Conservation (phyloP, 345 rosid genomes). For the Populus davidiana region DNA sequence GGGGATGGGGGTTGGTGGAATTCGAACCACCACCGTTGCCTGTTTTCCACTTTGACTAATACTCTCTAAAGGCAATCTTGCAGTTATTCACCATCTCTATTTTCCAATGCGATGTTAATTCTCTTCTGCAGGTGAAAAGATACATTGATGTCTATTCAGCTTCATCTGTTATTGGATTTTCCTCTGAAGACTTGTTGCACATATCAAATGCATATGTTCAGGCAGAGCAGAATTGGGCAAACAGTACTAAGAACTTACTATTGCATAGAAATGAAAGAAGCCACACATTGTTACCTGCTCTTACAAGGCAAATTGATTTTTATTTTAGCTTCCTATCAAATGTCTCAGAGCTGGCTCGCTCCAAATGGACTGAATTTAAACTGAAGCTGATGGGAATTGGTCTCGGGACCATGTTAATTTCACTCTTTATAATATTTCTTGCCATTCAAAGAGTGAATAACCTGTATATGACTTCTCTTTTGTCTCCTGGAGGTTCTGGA, state of each 20-base stretch:
- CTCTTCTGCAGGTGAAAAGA: conserved; percentile 66
- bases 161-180: conserved; percentile 92
- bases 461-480: conserved; percentile 21
- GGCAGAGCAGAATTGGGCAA: conserved; percentile 56
- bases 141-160: conserved; percentile 83
- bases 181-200: conserved; percentile 63
- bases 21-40: background rate
- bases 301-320: conserved; percentile 51
- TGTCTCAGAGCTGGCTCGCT: conserved; percentile 80
- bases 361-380: conserved; percentile 95
- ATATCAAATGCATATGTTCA: conserved; percentile 57
- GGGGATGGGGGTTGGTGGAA: background rate
- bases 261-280: conserved; percentile 30
- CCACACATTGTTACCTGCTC: conserved; percentile 27
- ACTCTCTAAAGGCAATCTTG: conserved; percentile 5
- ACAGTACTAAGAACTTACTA: conserved; percentile 31
- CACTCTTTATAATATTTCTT: conserved; percentile 47
- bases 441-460: conserved; percentile 39
- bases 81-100: conserved; percentile 6
- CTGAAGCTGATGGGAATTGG: conserved; percentile 76
- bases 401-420: conserved; percentile 56
- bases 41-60: background rate
- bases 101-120: conserved; percentile 7
- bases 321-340: conserved; percentile 58
- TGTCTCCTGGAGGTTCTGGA: conserved; percentile 32